Base-by-base conservation (phyloP, 192 early-diverging fungal genomes). In the Coemansia sp. region DNA sequence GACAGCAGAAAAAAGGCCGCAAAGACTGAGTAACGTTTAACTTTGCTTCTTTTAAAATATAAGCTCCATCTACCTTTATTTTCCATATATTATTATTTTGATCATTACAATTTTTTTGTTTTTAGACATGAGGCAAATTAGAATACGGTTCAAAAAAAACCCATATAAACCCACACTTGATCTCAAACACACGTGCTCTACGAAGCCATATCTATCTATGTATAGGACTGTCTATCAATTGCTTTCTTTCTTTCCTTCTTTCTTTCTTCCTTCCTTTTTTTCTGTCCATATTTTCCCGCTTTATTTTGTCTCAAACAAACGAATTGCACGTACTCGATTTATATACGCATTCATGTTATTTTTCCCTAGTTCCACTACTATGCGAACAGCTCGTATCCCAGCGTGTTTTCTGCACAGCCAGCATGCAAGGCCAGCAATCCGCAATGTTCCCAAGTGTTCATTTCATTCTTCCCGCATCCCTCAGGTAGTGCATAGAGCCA, bases 401-500 rank as follows among this genome's bases (percentile, higher is more conserved):
- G 8, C 13, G 6, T 16, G 14, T 42, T 4, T 16, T 42, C 13
- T 42, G 39, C 39, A 4, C 16, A 16, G 16, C 9, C 3, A 13
- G 16, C 16, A 10, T 42, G 8, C 6, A 42, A 42, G 13, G 3
- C 39, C 13, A 3, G 8, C 14, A 18, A 42, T 42, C 13, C 11
- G 39, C 0, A 42, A 42, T 42, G 1, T 42, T 18, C 39, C 6
- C 3, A 42, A 42, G 16, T 35, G 46, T 29, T 45, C 47, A 23
- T 60, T 79, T 48, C 76, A 79, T 55, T 67, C 66, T 11, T 48
- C 52, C 10, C 19, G 9, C 2, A 7, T 27, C 0, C 19, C 1
- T 11, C 50, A 46, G 14, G 60, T 74, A 27, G 77, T 69, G 14
- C 71, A 70, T 16, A 56, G 77, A 4, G 60, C 58, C 56, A 80